Evolutionary conservation across 2,329 filamentous ascomycete species (phyloP), one percentile per base, ranked within the genome.

Genomic region (Colletotrichum melonis): DNA sequence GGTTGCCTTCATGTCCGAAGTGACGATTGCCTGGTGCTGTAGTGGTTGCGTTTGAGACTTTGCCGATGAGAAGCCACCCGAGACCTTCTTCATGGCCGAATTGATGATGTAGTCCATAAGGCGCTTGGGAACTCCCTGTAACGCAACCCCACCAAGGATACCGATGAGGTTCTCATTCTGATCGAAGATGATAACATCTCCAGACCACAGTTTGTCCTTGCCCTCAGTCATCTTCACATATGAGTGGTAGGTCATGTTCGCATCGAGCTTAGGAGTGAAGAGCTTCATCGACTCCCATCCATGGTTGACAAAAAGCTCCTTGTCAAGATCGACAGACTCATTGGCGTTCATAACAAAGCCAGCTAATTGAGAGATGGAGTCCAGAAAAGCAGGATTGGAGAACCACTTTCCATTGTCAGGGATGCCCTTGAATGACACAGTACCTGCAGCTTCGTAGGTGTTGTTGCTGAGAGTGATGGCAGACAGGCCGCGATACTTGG

Each of bases 91-190:
- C 80, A 83, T 82, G 74, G 75, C 75, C 42, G 79, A 80, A 54
- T 78, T 70, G 75, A 94, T 83, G 81, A 94, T 88, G 76, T 91
- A 88, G 83, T 92, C 91, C 75, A 93, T 85, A 28, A 92, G 85
- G 76, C 89, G 88, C 77, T 92, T 91, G 28, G 91, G 91, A 63
- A 93, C 92, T 75, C 89, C 86, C 80, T 91, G 89, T 84, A 93
- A 93, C 81, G 91, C 90, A 76, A 93, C 86, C 62, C 91, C 90
- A 65, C 86, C 82, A 38, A 81, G 78, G 7, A 88, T 77, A 28
- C 85, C 87, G 1, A 88, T 85, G 32, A 89, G 81, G 63, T 78
- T 81, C 38, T 88, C 85, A 57, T 85, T 84, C 30, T 90, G 85
- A 69, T 90, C 88, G 74, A 90, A 80, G 72, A 88, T 88, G n/a